phyloP scores from a whole-genome alignment of 2,329 filamentous ascomycete genomes.

The Penicillium hordei region DNA sequence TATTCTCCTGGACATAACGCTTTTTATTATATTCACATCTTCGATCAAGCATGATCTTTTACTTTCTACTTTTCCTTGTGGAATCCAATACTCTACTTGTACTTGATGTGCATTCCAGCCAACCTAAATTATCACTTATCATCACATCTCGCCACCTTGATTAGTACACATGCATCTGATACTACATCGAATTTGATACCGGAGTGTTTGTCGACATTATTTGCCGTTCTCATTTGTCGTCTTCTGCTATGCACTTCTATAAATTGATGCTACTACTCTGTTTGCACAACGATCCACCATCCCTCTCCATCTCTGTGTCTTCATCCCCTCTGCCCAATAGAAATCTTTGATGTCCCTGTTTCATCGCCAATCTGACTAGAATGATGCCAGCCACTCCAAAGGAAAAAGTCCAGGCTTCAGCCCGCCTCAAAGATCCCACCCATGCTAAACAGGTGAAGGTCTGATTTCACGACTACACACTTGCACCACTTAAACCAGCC shows the following conservation, averaged over 20 bases:
- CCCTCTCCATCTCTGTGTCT: background rate
- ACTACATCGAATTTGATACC: background rate
- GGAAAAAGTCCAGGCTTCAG: background rate
- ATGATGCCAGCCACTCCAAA: background rate
- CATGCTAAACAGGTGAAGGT: background rate
- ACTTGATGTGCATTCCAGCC: background rate
- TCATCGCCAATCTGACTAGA: background rate
- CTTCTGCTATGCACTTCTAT: background rate
- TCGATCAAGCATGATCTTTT: slow-evolving; percentile 8
- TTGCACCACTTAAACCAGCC: background rate
- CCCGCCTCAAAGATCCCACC: too few species aligned
- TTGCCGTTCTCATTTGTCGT: background rate
- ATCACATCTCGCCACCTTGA: background rate
- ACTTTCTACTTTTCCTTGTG: background rate
- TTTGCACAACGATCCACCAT: background rate
- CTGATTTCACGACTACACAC: too few species aligned
- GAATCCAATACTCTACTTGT: too few species aligned
- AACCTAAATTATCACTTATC: too few species aligned
- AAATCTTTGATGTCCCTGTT: too few species aligned
- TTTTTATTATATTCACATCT: slow-evolving; percentile 12
- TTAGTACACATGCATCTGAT: background rate
- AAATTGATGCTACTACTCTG: background rate
- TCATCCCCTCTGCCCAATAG: background rate
- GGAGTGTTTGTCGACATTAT: background rate
- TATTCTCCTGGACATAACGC: slow-evolving; percentile 17